phyloP scores from a whole-genome alignment of 2,329 filamentous ascomycete species.

The Grosmannia clavigera region DNA sequence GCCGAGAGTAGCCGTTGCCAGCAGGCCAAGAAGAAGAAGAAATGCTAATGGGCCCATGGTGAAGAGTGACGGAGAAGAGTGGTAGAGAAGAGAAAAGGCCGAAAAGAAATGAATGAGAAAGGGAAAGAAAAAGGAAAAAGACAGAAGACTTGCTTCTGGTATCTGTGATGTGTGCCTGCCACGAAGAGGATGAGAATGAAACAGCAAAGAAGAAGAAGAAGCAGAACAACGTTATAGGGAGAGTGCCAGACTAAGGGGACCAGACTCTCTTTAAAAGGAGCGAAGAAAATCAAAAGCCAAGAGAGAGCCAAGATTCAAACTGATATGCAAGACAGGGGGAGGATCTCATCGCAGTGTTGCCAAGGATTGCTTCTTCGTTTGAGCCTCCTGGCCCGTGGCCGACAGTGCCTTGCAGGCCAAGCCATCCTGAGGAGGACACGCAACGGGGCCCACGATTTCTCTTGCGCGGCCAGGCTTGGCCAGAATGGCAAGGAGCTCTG shows the following conservation, averaged over 20 bases:
- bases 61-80: neutral
- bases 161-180: neutral
- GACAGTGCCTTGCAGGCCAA: neutral
- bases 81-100: neutral
- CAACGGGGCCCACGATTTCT: neutral
- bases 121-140: neutral
- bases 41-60: slow-evolving; percentile 14
- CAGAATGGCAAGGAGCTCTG: neutral
- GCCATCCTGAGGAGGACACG: neutral
- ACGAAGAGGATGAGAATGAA: neutral
- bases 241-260: neutral
- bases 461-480: neutral
- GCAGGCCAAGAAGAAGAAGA: slow-evolving; percentile 6
- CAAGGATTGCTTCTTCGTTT: neutral
- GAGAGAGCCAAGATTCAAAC: neutral
- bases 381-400: neutral
- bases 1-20: slow-evolving; percentile 1
- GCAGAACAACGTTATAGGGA: neutral
- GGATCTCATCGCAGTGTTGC: neutral
- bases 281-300: neutral
- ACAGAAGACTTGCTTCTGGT: neutral
- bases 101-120: neutral
- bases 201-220: neutral
- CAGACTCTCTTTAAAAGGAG: neutral
- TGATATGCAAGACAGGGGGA: neutral